Conservation (phyloP, 1,284 basidiomycete genomes). For the Cutaneotrichosporon sp. region DNA sequence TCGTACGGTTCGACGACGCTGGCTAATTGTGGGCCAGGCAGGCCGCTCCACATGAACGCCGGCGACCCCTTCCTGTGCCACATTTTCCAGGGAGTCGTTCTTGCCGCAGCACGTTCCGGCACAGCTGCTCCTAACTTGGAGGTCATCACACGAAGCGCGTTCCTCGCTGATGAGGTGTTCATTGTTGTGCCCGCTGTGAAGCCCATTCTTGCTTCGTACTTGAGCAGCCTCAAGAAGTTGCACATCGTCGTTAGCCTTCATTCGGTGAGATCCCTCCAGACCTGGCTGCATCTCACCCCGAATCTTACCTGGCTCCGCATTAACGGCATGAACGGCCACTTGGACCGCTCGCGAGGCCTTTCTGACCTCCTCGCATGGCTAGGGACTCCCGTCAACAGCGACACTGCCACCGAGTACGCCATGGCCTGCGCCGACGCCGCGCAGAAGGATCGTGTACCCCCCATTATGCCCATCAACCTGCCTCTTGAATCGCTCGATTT, state of each 20-base stretch:
- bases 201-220: neutral
- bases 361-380: conserved; percentile 1
- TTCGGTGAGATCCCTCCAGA: neutral
- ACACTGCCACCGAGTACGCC: neutral
- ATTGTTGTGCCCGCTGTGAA: neutral
- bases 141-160: neutral
- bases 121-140: conserved; percentile 3
- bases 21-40: neutral
- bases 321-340: neutral
- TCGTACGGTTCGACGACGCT: neutral
- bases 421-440: neutral
- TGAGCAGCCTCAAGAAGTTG: conserved; percentile 4
- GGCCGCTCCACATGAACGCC: neutral
- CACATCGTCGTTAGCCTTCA: conserved; percentile 1
- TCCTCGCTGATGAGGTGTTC: neutral
- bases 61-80: neutral
- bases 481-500: neutral
- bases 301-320: conserved; percentile 12
- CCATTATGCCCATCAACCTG: conserved; percentile 1
- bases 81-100: conserved; percentile 5
- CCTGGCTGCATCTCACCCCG: conserved; percentile 4
- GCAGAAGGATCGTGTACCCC: neutral
- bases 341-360: too few relatives aligned
- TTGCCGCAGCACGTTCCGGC: neutral
- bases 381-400: neutral